Conservation (phyloP, 306 rosid genomes). For the Sesbania bispinosa region DNA sequence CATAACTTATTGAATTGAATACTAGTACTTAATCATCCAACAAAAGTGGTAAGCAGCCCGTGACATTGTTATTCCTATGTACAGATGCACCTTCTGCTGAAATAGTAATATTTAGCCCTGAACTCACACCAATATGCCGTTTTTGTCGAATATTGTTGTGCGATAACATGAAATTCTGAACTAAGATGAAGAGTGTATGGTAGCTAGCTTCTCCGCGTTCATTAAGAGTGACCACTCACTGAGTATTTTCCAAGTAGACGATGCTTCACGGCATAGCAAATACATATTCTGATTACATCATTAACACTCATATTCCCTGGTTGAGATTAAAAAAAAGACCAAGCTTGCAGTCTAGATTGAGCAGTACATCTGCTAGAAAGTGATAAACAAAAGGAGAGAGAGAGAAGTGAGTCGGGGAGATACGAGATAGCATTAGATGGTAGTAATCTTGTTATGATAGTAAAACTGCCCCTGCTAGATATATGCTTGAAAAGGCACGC, state of each 20-base stretch:
- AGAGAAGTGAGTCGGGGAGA: not conserved
- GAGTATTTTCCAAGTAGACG: not conserved
- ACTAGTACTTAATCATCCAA: not conserved
- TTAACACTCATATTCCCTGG: not conserved
- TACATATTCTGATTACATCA: not conserved
- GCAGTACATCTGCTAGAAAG: slow-evolving; percentile 6
- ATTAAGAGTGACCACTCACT: too few species aligned
- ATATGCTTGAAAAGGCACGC: too few species aligned
- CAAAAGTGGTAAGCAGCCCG: too few species aligned
- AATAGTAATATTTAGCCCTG: slow-evolving; percentile 14
- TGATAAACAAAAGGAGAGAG: too few species aligned
- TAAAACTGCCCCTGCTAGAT: too few species aligned
- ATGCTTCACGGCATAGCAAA: not conserved
- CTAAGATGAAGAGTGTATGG: not conserved
- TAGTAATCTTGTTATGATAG: too few species aligned
- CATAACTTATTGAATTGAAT: not conserved
- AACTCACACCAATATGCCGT: not conserved
- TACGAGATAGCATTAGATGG: not conserved
- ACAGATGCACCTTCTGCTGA: slow-evolving; percentile 30
- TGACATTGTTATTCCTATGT: too few species aligned
- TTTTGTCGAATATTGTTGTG: too few species aligned
- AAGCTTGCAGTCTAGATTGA: not conserved
- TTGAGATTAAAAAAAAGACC: not conserved
- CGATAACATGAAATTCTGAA: slow-evolving; percentile 11
- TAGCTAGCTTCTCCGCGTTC: slow-evolving; percentile 4